Conservation (phyloP, 495 filamentous ascomycete species). For the Daldinia caldariorum region DNA sequence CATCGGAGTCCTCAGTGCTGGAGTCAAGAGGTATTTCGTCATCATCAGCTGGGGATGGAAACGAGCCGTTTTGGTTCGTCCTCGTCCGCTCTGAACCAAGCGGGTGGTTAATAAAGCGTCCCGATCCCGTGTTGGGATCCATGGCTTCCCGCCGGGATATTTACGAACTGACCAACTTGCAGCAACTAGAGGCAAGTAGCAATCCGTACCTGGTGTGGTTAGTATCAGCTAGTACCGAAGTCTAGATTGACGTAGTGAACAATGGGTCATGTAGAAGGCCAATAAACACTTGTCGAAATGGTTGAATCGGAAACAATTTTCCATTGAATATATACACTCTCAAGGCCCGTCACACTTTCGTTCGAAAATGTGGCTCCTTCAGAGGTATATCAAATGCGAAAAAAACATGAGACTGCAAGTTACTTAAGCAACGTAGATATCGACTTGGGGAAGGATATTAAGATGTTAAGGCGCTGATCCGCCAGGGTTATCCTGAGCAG, state of each 20-base stretch:
- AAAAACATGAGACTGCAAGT: background rate
- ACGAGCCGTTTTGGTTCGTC: background rate
- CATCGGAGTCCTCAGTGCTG: constrained; percentile 33
- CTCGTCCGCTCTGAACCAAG: constrained; percentile 7
- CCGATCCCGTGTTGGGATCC: constrained; percentile 6
- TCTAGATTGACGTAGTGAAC: constrained; percentile 1
- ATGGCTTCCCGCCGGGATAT: background rate
- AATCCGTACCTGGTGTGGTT: constrained; percentile 13
- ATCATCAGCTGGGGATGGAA: constrained; percentile 20
- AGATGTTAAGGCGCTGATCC: background rate
- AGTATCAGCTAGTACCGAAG: constrained; percentile 21
- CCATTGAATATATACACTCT: constrained; percentile 20
- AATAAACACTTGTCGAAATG: constrained; percentile 36
- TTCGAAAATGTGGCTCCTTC: constrained; percentile 38
- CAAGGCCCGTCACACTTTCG: constrained; percentile 44
- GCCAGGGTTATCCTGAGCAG: constrained; percentile 8
- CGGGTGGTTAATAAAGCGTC: background rate
- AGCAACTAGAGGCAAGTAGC: constrained; percentile 1
- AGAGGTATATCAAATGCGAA: constrained; percentile 14
- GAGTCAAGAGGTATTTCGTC: constrained; percentile 37
- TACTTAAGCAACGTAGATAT: background rate
- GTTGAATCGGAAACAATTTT: constrained; percentile 9
- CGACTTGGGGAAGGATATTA: background rate
- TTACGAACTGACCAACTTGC: constrained; percentile 9
- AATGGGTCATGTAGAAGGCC: constrained; percentile 6